Evolutionary conservation across 106 monocot species (phyloP).

Genomic region (Dendrobium huoshanense): DNA sequence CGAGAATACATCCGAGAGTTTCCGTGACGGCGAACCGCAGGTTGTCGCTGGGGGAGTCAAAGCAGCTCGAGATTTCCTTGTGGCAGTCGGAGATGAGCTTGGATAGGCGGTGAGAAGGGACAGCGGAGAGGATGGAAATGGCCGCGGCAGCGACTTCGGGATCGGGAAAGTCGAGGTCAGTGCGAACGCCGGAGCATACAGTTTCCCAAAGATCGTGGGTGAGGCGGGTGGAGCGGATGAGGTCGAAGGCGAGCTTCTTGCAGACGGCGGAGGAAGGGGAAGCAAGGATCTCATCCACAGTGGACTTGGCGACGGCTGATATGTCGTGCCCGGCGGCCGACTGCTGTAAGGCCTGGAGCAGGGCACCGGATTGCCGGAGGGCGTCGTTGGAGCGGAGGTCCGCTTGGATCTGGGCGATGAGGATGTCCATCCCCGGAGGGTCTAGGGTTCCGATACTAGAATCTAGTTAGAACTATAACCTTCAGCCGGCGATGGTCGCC

Average conservation of each 20-base stretch:
- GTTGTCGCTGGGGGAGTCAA: slow-evolving; percentile 53
- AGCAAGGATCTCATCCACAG: slow-evolving; percentile 80
- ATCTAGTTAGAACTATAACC: neutral
- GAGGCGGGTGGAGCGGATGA: slow-evolving; percentile 79
- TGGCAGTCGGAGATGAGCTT: slow-evolving; percentile 57
- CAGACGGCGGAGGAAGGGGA: slow-evolving; percentile 89
- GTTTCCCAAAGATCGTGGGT: slow-evolving; percentile 84
- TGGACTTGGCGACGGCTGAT: slow-evolving; percentile 76
- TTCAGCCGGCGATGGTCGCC: neutral
- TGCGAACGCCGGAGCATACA: slow-evolving; percentile 51
- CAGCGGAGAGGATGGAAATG: slow-evolving; percentile 60
- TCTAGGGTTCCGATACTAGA: neutral
- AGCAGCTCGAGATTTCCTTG: slow-evolving; percentile 61
- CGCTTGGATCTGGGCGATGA: slow-evolving; percentile 88
- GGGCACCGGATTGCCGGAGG: slow-evolving; percentile 89
- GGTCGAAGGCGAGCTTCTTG: slow-evolving; percentile 99
- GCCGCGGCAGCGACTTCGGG: slow-evolving; percentile 91
- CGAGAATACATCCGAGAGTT: slow-evolving; percentile 71
- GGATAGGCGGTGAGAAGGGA: slow-evolving; percentile 83
- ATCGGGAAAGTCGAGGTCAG: slow-evolving; percentile 95
- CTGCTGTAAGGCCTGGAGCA: slow-evolving; percentile 89
- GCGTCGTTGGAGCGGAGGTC: slow-evolving; percentile 96
- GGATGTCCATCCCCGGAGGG: slow-evolving; percentile 58
- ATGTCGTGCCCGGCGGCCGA: slow-evolving; percentile 92
- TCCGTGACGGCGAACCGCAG: slow-evolving; percentile 68